Percentiles rank a stretch among this genome's conserved stretches.
phyloP scores from a whole-genome alignment of 164 flowering plant genomes.

The Vitis amurensis region DNA sequence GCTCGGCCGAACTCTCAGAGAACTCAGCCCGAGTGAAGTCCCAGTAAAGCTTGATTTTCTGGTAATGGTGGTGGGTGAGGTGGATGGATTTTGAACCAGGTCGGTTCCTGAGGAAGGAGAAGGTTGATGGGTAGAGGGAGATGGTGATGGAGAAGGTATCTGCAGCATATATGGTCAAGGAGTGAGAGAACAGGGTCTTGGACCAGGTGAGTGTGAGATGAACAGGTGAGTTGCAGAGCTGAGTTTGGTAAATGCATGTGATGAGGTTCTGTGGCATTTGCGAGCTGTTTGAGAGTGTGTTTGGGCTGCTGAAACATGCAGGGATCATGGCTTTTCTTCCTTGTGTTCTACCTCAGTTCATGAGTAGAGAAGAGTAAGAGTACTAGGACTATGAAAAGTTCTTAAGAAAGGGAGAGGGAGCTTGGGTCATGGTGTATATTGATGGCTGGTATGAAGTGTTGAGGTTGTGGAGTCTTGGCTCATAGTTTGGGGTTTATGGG shows the following conservation, averaged over 20 bases:
- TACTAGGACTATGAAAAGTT: too few species aligned
- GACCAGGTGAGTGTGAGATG: constrained; percentile 71
- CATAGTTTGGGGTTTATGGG: too few species aligned
- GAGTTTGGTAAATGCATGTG: constrained; percentile 59
- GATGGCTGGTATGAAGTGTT: background rate
- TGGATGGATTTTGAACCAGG: constrained; percentile 50
- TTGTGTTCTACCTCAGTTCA: background rate
- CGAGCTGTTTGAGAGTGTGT: constrained; percentile 16
- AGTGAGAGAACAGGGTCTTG: constrained; percentile 48
- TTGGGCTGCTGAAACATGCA: constrained; percentile 50
- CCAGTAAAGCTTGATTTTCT: constrained; percentile 50
- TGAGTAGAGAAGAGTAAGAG: background rate
- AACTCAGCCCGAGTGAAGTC: constrained; percentile 62
- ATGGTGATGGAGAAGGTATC: constrained; percentile 52
- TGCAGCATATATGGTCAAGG: constrained; percentile 49
- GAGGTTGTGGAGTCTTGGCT: constrained; percentile 2
- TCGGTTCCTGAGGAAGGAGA: constrained; percentile 42
- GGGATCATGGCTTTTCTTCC: constrained; percentile 33
- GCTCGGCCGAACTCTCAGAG: constrained; percentile 54
- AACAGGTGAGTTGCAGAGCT: constrained; percentile 41
- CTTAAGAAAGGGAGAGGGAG: constrained; percentile 1
- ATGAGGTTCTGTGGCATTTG: constrained; percentile 48
- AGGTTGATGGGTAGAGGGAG: constrained; percentile 48
- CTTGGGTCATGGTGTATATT: background rate
- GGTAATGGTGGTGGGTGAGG: constrained; percentile 26